These are phyloP conservation scores for Lasiosphaeriaceae sp. DNA, from an alignment of 495 filamentous ascomycete species.

Conservation along the genomic window DNA sequence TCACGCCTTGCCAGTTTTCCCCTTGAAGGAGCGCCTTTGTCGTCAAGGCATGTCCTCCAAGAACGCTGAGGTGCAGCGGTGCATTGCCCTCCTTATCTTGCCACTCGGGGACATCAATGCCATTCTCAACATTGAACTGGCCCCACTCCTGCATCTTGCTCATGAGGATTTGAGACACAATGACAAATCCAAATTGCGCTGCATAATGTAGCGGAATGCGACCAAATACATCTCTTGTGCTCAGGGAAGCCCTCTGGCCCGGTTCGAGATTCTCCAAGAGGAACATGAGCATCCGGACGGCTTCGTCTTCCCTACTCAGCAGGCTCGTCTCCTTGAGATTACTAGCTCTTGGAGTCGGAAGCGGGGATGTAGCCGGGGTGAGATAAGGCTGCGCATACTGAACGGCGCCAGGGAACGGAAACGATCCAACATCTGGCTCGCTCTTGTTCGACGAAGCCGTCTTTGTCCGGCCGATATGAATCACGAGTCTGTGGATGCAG, in stretches of 20 bases:
- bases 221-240: constrained; percentile 69
- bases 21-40: constrained; percentile 75
- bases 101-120: constrained; percentile 81
- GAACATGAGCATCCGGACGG: constrained; percentile 68
- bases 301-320: constrained; percentile 65
- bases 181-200: constrained; percentile 87
- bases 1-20: constrained; percentile 65
- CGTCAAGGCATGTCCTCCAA: constrained; percentile 83
- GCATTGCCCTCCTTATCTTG: constrained; percentile 91
- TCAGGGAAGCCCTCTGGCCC: constrained; percentile 64
- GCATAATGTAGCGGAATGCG: constrained; percentile 92
- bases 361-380: constrained; percentile 67
- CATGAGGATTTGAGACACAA: constrained; percentile 83
- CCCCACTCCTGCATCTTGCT: constrained; percentile 84
- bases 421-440: constrained; percentile 46
- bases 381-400: constrained; percentile 60
- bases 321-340: constrained; percentile 51
- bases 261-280: constrained; percentile 67
- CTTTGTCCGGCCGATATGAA: constrained; percentile 79
- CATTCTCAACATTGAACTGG: constrained; percentile 75
- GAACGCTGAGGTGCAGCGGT: constrained; percentile 86
- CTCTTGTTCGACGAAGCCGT: constrained; percentile 46
- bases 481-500: constrained; percentile 86
- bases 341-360: constrained; percentile 39
- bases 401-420: constrained; percentile 44